Evolutionary conservation across 2,329 filamentous ascomycete genomes (phyloP).

Genomic region (Samsoniella hepiali): DNA sequence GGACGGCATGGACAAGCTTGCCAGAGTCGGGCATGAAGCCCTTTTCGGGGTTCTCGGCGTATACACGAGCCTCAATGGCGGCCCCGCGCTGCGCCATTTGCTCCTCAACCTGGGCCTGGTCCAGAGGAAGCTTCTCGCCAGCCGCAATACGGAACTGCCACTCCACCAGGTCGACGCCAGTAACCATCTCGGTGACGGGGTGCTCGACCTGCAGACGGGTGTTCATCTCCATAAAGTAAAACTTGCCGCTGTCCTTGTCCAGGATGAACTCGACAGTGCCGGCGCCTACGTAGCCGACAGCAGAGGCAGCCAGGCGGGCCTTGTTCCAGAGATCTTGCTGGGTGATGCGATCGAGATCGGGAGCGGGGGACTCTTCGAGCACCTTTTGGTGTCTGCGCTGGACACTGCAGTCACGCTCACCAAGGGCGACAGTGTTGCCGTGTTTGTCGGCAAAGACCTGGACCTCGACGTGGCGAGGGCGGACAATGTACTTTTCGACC

Average conservation of each 20-base stretch:
- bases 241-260: conserved; percentile 75
- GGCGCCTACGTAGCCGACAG: conserved; percentile 83
- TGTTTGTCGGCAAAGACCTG: conserved; percentile 83
- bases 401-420: conserved; percentile 84
- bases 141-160: conserved; percentile 85
- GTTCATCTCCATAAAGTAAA: conserved; percentile 81
- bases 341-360: conserved; percentile 57
- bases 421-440: conserved; percentile 77
- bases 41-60: conserved; percentile 88
- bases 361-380: conserved; percentile 83
- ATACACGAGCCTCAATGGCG: conserved; percentile 93
- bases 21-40: conserved; percentile 96
- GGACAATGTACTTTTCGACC: conserved; percentile 77
- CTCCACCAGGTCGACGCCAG: conserved; percentile 74
- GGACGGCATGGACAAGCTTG: conserved; percentile 75
- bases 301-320: conserved; percentile 63
- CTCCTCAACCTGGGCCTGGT: conserved; percentile 63
- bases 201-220: conserved; percentile 95
- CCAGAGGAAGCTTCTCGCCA: conserved; percentile 54
- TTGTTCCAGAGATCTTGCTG: conserved; percentile 63
- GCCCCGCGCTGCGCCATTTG: conserved; percentile 74
- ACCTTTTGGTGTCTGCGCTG: conserved; percentile 89
- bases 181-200: conserved; percentile 76
- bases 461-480: conserved; percentile 82
- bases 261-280: conserved; percentile 91